Evolutionary conservation across 148 eudicot species (phyloP).

Genomic region (Polygonum aviculare): DNA sequence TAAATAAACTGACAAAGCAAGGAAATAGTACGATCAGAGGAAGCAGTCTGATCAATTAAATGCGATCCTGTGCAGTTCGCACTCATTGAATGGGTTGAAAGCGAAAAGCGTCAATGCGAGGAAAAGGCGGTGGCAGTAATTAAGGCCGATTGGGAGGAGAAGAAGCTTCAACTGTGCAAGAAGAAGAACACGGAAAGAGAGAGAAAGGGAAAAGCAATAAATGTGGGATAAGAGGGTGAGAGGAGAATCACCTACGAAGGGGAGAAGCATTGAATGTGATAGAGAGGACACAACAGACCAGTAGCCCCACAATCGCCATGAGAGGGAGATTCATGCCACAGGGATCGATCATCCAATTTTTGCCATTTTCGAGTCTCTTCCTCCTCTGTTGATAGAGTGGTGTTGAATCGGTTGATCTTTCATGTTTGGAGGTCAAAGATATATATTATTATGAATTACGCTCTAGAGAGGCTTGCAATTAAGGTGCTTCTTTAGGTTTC

Average conservation of each 20-base stretch:
- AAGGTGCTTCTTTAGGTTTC: too few species aligned
- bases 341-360: not conserved
- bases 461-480: too few species aligned
- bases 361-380: not conserved
- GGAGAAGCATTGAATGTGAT: not conserved
- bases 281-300: not conserved
- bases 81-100: slow-evolving; percentile 7
- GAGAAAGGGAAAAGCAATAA: not conserved
- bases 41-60: not conserved
- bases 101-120: slow-evolving; percentile 4
- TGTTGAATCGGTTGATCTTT: too few species aligned
- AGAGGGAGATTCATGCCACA: not conserved
- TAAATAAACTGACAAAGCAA: not conserved
- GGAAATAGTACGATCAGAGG: not conserved
- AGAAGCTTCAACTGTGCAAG: not conserved
- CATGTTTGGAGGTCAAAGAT: not conserved
- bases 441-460: too few species aligned
- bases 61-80: slow-evolving; percentile 1
- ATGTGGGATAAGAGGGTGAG: not conserved
- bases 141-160: not conserved
- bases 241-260: not conserved
- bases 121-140: not conserved
- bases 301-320: not conserved
- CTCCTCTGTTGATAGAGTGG: not conserved
- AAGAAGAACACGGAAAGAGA: slow-evolving; percentile 3